Evolutionary conservation across 2,329 filamentous ascomycete genomes (phyloP), one percentile per base, ranked within the genome.

Genomic region (Pseudonectria buxi): DNA sequence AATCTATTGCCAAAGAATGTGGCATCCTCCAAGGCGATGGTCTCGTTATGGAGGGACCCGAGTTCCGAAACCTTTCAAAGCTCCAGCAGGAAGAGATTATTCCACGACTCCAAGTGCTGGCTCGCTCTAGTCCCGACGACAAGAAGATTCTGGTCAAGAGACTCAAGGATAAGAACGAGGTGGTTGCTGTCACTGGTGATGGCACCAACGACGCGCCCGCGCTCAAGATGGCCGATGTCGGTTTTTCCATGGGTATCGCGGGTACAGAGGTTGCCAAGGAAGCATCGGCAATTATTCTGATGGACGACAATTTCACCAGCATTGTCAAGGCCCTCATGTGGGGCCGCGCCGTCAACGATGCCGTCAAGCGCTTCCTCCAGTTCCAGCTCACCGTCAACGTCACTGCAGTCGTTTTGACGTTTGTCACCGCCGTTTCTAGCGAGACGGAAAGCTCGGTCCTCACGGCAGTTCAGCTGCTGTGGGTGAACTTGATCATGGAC

Each of bases 401-500:
- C 46, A 95, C 89, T 7, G 89, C 89, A 26, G 88, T 95, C 30
- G 61, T 84, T 13, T 71, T 95, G 36, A 92, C 89, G 0, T 95
- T 95, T 53, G 80, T 95, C 40, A 88, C 87, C 10, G 84, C 88
- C 24, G 84, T 94, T 9, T 78, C 82, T 22, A 88, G 74, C 57
- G 55, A 58, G 1, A 63, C 78, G 2, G 82, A 90, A 57, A 59
- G 68, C 32, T 86, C 86, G 31, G 88, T 95, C 16, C 67, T 95
- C 37, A 92, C 78, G 3, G 88, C 88, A 10, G 88, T 95, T 16
- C 89, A 95, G 62, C 75, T 95, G 50, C 78, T 95, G 22, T 95
- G 89, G 89, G 87, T 95, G 53, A 95, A 95, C 54, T 69, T 95
- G 51, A 95, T 95, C 64, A 95, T 95, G 89, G 89, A 95, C 53